A percentile compares a stretch with the other conserved stretches of the same genome.
These are phyloP conservation scores for Rhododendron williamsianum DNA, from an alignment of 148 eudicot genomes.

Conservation along the genomic window DNA sequence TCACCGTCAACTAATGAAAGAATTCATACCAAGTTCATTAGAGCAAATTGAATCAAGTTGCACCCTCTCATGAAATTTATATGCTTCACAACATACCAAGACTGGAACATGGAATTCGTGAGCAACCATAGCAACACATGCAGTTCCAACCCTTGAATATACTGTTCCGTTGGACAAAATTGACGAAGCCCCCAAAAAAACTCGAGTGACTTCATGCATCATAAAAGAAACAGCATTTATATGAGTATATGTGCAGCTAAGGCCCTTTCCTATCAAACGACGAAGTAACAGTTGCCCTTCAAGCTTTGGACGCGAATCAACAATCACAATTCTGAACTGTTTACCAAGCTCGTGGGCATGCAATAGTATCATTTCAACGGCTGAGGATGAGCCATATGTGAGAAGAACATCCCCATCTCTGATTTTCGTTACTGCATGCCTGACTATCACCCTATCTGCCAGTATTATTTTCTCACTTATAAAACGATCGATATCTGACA, in stretches of 20 bases:
- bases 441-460: slow-evolving; percentile 85
- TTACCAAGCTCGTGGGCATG: slow-evolving; percentile 93
- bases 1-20: background rate
- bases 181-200: slow-evolving; percentile 90
- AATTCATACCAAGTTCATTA: slow-evolving; percentile 88
- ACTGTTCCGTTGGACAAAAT: slow-evolving; percentile 90
- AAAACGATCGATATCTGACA: slow-evolving; percentile 70
- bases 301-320: slow-evolving; percentile 91
- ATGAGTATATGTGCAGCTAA: slow-evolving; percentile 85
- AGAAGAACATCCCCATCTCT: slow-evolving; percentile 98
- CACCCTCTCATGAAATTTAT: slow-evolving; percentile 96
- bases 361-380: slow-evolving; percentile 77
- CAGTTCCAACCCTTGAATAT: slow-evolving; percentile 98
- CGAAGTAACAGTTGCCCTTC: slow-evolving; percentile 85
- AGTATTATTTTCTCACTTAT: slow-evolving; percentile 80
- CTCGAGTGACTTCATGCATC: slow-evolving; percentile 91
- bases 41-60: slow-evolving; percentile 98
- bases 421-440: slow-evolving; percentile 92
- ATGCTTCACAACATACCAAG: slow-evolving; percentile 94
- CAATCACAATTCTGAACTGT: slow-evolving; percentile 79
- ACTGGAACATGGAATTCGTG: slow-evolving; percentile 91
- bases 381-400: slow-evolving; percentile 86
- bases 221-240: slow-evolving; percentile 89
- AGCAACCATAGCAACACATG: slow-evolving; percentile 98
- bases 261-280: slow-evolving; percentile 83